Base-by-base conservation (phyloP, 1,284 basidiomycete species). In the Pulchroboletus neoregius region DNA sequence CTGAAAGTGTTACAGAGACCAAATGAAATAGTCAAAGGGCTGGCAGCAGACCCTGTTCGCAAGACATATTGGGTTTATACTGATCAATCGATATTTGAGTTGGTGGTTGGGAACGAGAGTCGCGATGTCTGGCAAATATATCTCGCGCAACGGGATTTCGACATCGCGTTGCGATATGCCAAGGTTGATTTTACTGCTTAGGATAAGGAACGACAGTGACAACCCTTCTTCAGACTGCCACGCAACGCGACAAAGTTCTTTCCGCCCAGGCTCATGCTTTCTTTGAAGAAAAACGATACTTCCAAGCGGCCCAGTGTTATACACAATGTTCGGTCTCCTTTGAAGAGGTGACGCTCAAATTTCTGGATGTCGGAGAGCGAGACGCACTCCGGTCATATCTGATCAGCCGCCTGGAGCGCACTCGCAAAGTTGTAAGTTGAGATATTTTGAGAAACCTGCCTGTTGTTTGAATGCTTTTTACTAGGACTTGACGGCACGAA, bases 21-120 rank as follows among this genome's bases (percentile, higher is more conserved):
- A 4, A 79, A 77, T 26, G 91, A 94, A 62, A 69, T 70, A 43
- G 82, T 91, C 6, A 73, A 80, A 20, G 89, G 86, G 0, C 70
- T 96, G 18, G 79, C 84, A 5, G 76, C 86, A 6, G 96, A 99
- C 67, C 84, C 89, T 7, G 80, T 91, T 5, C 82, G 90, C 7
- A 83, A 82, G 62, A 98, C 95, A 4, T 95, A 89, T 59, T 99
- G 96, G 96, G 78, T 96, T 2, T 96, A 90, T 65, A 94, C 95
- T 0, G 84, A 92, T 56, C 79, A 85, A 49, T 89, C 91, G 0
- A 79, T 99, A 36, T 94, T 92, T 58, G 96, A 99, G 62, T 71
- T 99, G 15, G 81, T 88, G 12, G 77, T 93, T 13, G 76, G 76
- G 9, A 91, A 95, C 55, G 96, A 99, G 70, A 89, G 90, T 58